A percentile compares a stretch with the other conserved stretches of the same genome.
Evolutionary conservation across 129 eudicot species (phyloP).

Genomic region (Daucus carota): DNA sequence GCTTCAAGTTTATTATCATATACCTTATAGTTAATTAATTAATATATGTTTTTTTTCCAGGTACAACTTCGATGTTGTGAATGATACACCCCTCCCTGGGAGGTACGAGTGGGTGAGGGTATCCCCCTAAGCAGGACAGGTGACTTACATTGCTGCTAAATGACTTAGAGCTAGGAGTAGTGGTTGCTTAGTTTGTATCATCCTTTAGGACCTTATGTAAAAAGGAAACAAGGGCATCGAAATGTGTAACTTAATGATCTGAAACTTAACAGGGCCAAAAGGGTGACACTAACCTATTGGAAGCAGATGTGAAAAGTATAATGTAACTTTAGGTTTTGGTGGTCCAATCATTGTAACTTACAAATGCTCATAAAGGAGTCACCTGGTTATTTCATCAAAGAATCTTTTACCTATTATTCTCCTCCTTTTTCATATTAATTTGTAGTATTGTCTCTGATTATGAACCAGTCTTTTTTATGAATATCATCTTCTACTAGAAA

Average conservation of each 20-base stretch:
- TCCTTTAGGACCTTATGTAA: conserved; percentile 21
- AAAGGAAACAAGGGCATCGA: conserved; percentile 15
- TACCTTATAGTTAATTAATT: neutral
- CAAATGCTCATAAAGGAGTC: conserved; percentile 32
- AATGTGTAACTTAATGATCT: conserved; percentile 47
- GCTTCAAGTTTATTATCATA: neutral
- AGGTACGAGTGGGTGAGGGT: conserved; percentile 85
- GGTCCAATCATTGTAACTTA: conserved; percentile 32
- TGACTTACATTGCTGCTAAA: conserved; percentile 5
- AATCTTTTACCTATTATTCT: neutral
- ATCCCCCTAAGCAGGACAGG: conserved; percentile 29
- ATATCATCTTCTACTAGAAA: neutral
- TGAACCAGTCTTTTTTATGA: too few relatives aligned
- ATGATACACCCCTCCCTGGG: conserved; percentile 78
- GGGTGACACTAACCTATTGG: conserved; percentile 41
- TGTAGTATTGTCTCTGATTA: too few relatives aligned
- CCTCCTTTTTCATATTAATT: neutral
- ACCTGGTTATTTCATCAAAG: conserved; percentile 7
- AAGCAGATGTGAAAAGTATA: conserved; percentile 26
- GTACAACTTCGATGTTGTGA: conserved; percentile 84
- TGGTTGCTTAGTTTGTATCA: conserved; percentile 12
- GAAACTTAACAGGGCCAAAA: conserved; percentile 31
- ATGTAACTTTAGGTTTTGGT: conserved; percentile 15
- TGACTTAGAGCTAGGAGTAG: conserved; percentile 23
- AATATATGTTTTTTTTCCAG: conserved; percentile 26